These are phyloP conservation scores for Noccaea bulbosa DNA, from an alignment of 345 rosid species.

Conservation along the genomic window DNA sequence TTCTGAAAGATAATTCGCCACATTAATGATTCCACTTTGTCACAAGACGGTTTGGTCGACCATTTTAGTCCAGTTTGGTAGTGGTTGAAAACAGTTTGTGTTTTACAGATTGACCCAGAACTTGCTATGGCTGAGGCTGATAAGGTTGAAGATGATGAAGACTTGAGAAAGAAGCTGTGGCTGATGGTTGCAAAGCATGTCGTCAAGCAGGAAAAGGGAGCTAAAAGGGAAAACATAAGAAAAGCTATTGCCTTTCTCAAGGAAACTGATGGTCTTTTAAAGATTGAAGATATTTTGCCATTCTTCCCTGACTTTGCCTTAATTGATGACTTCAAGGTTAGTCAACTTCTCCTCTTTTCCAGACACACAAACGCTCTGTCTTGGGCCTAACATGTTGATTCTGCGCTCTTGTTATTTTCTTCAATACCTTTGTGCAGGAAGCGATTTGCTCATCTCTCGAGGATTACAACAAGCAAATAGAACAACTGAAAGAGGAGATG, in stretches of 20 bases:
- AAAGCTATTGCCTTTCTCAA: constrained; percentile 97
- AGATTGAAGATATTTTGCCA: constrained; percentile 97
- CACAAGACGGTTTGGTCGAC: constrained; percentile 24
- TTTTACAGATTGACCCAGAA: constrained; percentile 87
- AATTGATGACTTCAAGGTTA: constrained; percentile 98
- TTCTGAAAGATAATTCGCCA: constrained; percentile 7
- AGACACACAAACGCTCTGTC: constrained; percentile 1
- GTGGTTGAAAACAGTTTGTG: constrained; percentile 25
- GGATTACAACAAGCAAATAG: constrained; percentile 97
- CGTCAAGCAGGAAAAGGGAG: constrained; percentile 91
- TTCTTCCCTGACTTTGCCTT: constrained; percentile 99
- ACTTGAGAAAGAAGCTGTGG: constrained; percentile 97
- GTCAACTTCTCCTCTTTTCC: constrained; percentile 21
- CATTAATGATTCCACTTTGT: constrained; percentile 11
- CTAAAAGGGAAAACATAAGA: constrained; percentile 94
- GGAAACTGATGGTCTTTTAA: constrained; percentile 96
- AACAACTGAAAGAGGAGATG: constrained; percentile 92
- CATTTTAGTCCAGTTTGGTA: constrained; percentile 16
- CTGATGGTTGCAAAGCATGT: constrained; percentile 99
- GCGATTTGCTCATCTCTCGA: constrained; percentile 96
- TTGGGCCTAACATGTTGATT: constrained; percentile 21
- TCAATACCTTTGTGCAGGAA: constrained; percentile 59
- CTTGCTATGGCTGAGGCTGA: constrained; percentile 99
- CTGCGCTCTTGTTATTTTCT: constrained; percentile 22
- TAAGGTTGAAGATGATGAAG: constrained; percentile 99